Evolutionary conservation across 2,329 filamentous ascomycete genomes (phyloP).

Genomic region (Cercospora citrullina): DNA sequence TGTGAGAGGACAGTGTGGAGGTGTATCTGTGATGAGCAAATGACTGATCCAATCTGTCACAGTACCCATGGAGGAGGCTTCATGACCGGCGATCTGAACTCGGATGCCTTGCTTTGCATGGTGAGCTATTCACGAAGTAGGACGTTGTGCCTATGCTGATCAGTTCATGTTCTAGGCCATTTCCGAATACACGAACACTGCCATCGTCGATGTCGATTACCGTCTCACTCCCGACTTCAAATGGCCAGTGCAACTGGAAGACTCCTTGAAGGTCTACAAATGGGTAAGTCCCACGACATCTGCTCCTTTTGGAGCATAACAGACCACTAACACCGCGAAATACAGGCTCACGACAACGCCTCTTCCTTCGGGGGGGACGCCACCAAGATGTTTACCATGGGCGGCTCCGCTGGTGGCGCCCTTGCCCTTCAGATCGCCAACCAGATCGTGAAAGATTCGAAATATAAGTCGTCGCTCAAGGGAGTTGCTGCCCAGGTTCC

Average conservation of each 20-base stretch:
- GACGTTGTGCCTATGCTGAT: not conserved
- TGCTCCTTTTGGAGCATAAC: too few species aligned
- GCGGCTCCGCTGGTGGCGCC: constrained; percentile 34
- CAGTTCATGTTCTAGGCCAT: constrained; percentile 7
- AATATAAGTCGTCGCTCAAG: constrained; percentile 35
- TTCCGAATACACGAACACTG: constrained; percentile 28
- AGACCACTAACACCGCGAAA: not conserved
- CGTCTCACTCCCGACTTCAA: constrained; percentile 48
- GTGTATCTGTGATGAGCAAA: not conserved
- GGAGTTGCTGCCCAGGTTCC: constrained; percentile 40
- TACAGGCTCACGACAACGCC: constrained; percentile 29
- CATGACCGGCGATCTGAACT: constrained; percentile 30
- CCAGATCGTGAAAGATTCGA: constrained; percentile 23
- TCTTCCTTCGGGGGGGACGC: constrained; percentile 27
- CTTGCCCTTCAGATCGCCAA: constrained; percentile 30
- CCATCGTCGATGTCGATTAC: constrained; percentile 45
- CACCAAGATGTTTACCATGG: constrained; percentile 29
- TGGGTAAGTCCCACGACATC: constrained; percentile 39
- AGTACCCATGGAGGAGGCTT: constrained; percentile 32
- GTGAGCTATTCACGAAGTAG: not conserved
- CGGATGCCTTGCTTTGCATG: constrained; percentile 30
- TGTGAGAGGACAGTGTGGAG: not conserved
- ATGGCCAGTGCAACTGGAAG: constrained; percentile 48
- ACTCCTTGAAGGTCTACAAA: constrained; percentile 41
- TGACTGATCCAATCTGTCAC: not conserved